Evolutionary conservation across 805 yeast species (phyloP).

Genomic region (Peterozyma toletana): DNA sequence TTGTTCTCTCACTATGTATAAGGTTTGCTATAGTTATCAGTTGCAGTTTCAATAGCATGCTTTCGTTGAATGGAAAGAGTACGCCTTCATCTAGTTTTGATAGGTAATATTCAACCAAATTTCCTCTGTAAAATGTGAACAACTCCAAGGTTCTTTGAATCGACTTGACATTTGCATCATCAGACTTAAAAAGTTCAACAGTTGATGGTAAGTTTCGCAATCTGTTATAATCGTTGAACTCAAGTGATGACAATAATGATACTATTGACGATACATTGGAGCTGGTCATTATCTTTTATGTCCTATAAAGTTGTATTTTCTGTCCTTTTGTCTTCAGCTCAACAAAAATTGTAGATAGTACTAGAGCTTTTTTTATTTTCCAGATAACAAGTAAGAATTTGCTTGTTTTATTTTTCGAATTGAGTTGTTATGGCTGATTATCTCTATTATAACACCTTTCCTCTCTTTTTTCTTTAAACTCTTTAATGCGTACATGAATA

Average conservation of each 20-base stretch:
- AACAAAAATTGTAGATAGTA: background rate
- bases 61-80: too few relatives aligned
- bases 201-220: background rate
- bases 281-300: background rate
- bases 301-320: background rate
- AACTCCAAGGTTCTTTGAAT: constrained; percentile 15
- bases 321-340: background rate
- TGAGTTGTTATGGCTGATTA: too few relatives aligned
- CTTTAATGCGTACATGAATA: constrained; percentile 1
- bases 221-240: background rate
- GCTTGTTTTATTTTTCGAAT: too few relatives aligned
- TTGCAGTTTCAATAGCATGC: too few relatives aligned
- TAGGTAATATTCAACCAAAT: background rate
- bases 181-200: background rate
- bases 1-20: too few relatives aligned
- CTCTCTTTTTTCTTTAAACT: background rate
- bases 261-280: background rate
- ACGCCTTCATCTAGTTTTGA: too few relatives aligned
- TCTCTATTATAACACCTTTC: background rate
- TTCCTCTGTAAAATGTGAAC: constrained; percentile 14
- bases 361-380: background rate
- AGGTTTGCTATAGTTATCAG: too few relatives aligned
- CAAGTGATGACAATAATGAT: background rate
- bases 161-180: background rate
- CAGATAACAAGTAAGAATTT: too few relatives aligned